These are phyloP conservation scores for Cunninghamia lanceolata DNA, from an alignment of 75 land plant genomes.

Conservation along the genomic window DNA sequence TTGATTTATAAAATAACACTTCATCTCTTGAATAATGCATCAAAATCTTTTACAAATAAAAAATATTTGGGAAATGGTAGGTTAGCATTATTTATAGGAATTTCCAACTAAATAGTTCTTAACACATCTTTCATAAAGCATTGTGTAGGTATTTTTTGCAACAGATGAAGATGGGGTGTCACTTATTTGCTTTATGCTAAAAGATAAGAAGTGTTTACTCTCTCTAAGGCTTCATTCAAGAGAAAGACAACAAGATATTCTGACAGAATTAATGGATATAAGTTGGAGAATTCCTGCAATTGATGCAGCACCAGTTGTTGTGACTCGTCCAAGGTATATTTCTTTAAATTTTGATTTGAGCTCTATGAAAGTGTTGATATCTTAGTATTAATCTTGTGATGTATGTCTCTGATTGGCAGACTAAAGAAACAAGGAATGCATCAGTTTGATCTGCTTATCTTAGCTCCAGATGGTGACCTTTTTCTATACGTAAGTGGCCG, in stretches of 20 bases:
- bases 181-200: slow-evolving; percentile 71
- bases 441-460: slow-evolving; percentile 55
- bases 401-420: slow-evolving; percentile 35
- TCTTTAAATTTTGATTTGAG: background rate
- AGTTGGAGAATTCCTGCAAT: slow-evolving; percentile 87
- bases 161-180: slow-evolving; percentile 83
- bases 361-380: background rate
- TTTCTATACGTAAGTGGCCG: slow-evolving; percentile 65
- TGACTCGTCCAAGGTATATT: slow-evolving; percentile 78
- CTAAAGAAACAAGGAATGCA: slow-evolving; percentile 42
- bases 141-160: slow-evolving; percentile 78
- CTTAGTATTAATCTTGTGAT: background rate
- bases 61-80: background rate
- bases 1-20: too few species aligned
- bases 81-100: background rate
- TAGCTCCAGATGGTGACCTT: slow-evolving; percentile 60
- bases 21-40: background rate
- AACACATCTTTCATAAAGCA: background rate
- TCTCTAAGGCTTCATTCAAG: slow-evolving; percentile 58
- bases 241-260: slow-evolving; percentile 39
- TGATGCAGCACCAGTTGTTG: slow-evolving; percentile 81
- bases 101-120: background rate
- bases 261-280: slow-evolving; percentile 42
- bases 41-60: background rate
- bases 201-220: slow-evolving; percentile 59